phyloP scores from a whole-genome alignment of 2,329 filamentous ascomycete species.

The Fusarium xyrophilum region DNA sequence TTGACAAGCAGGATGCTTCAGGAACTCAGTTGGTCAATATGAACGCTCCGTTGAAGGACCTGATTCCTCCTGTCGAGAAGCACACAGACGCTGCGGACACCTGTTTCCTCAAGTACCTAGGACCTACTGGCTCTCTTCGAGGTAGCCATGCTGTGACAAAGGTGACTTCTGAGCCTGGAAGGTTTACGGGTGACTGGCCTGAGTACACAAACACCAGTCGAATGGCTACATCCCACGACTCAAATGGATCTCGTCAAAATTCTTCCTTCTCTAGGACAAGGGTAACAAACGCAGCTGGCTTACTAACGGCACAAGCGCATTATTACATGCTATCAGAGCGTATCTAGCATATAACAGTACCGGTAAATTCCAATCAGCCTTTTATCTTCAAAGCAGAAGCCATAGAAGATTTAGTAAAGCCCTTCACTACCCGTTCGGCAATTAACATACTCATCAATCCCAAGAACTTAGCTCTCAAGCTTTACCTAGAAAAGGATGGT shows the following conservation, averaged over 20 bases:
- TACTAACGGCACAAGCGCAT: not conserved
- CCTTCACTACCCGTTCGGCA: rapidly evolving
- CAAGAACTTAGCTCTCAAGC: not conserved
- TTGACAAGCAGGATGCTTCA: not conserved
- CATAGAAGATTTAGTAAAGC: rapidly evolving
- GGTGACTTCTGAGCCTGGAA: not conserved
- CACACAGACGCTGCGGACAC: not conserved
- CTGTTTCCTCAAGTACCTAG: not conserved
- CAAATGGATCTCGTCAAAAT: too few relatives aligned
- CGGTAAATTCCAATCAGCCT: not conserved
- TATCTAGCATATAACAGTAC: not conserved
- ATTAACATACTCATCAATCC: not conserved
- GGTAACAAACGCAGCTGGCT: not conserved
- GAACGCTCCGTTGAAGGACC: not conserved
- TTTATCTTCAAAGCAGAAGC: not conserved
- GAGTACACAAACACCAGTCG: not conserved
- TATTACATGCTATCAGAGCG: not conserved
- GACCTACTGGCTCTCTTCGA: not conserved
- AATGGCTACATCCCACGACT: too few relatives aligned
- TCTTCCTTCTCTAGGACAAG: not conserved
- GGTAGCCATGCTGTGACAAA: not conserved
- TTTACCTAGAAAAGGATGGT: not conserved
- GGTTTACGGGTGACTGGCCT: not conserved
- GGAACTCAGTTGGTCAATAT: not conserved
- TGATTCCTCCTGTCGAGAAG: not conserved